Conservation (phyloP, 208 protist genomes). For the Vickermania ingenoplastis region DNA sequence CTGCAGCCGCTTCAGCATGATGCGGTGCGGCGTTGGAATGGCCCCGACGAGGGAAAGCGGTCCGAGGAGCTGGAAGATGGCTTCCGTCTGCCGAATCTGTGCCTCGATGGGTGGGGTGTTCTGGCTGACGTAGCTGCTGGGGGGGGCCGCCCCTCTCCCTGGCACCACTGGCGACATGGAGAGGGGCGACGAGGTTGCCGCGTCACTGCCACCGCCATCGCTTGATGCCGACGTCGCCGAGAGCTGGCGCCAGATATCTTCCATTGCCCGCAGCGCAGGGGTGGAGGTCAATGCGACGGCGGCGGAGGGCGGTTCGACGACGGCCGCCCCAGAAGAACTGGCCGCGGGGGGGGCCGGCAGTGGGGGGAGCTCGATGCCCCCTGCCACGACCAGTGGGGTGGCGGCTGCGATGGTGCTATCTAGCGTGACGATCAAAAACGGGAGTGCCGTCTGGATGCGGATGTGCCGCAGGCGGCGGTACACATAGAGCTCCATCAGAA, state of each 20-base stretch:
- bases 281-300: neutral
- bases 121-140: no score
- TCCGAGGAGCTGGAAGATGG: neutral
- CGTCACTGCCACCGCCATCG: neutral
- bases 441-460: slow-evolving; percentile 8
- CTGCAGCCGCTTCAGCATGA: slow-evolving; percentile 59
- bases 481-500: slow-evolving; percentile 28
- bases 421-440: slow-evolving; percentile 61
- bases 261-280: neutral
- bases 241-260: neutral
- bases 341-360: neutral
- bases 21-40: slow-evolving; percentile 66
- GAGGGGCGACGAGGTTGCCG: neutral
- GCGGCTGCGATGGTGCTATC: slow-evolving; percentile 37
- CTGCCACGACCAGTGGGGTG: slow-evolving; percentile 13
- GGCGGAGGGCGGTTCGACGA: neutral
- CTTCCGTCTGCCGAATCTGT: neutral
- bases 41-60: slow-evolving; percentile 68
- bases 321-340: neutral
- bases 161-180: neutral
- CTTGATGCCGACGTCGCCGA: neutral
- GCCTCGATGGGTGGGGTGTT: no score
- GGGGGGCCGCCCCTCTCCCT: neutral
- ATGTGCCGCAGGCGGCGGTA: slow-evolving; percentile 11
- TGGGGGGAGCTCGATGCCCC: neutral